Conservation (phyloP, 2,329 filamentous ascomycete species). For the Epichloe sibirici region DNA sequence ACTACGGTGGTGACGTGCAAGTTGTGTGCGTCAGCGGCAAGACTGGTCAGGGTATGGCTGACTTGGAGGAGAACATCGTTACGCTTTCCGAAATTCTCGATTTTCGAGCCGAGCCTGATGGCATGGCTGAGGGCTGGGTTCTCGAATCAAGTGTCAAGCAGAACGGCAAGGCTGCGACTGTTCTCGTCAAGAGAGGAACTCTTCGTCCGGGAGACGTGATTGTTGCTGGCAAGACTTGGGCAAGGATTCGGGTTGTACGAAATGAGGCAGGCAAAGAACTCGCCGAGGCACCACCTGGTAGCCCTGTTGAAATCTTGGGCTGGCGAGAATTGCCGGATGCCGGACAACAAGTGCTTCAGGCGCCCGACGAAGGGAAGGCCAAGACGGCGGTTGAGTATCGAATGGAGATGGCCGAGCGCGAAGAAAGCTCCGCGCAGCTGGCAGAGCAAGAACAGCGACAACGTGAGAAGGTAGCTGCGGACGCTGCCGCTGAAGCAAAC, state of each 20-base stretch:
- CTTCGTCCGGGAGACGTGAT: slow-evolving; percentile 69
- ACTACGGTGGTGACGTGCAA: slow-evolving; percentile 89
- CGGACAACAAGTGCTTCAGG: slow-evolving; percentile 79
- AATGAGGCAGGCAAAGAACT: slow-evolving; percentile 74
- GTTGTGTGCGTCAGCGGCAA: slow-evolving; percentile 86
- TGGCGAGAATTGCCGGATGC: slow-evolving; percentile 76
- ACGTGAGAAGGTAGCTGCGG: slow-evolving; percentile 37
- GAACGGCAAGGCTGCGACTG: slow-evolving; percentile 73
- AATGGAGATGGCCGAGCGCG: slow-evolving; percentile 55
- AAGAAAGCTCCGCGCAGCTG: slow-evolving; percentile 68
- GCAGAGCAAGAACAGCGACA: slow-evolving; percentile 57
- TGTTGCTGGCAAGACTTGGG: slow-evolving; percentile 80
- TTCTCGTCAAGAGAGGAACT: slow-evolving; percentile 80
- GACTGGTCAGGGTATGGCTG: slow-evolving; percentile 81
- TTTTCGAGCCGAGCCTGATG: slow-evolving; percentile 65
- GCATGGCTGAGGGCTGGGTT: slow-evolving; percentile 82
- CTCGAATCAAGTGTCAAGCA: slow-evolving; percentile 83
- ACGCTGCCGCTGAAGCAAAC: slow-evolving; percentile 24
- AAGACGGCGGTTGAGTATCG: slow-evolving; percentile 69
- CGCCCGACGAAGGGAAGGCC: slow-evolving; percentile 64
- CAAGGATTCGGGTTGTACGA: slow-evolving; percentile 67
- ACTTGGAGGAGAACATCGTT: slow-evolving; percentile 82
- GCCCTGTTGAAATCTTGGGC: slow-evolving; percentile 85
- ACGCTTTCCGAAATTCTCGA: slow-evolving; percentile 84
- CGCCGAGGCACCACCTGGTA: slow-evolving; percentile 68